A percentile compares a stretch with the other conserved stretches of the same genome.
Evolutionary conservation across 768 basidiomycete species (phyloP).

Genomic region (Saitozyma sp.): DNA sequence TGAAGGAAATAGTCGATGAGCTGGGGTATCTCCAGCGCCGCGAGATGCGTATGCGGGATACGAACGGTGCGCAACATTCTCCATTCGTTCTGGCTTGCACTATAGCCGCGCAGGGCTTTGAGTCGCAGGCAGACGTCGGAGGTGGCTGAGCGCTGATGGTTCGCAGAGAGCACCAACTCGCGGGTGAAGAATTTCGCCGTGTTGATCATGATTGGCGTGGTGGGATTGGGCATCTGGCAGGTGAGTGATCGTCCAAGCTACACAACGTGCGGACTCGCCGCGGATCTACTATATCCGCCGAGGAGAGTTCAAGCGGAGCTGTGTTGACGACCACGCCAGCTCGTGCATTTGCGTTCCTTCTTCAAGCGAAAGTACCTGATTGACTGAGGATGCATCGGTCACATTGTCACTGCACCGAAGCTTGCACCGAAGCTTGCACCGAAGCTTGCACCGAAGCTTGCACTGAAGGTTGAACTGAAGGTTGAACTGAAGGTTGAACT

Average conservation of each 20-base stretch:
- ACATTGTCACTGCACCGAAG: too few relatives aligned
- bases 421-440: too few relatives aligned
- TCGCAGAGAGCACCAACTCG: slow-evolving; percentile 79
- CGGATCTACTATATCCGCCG: neutral
- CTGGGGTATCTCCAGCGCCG: slow-evolving; percentile 83
- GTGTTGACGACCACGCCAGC: slow-evolving; percentile 44
- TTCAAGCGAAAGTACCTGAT: slow-evolving; percentile 74
- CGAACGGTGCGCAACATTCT: slow-evolving; percentile 84
- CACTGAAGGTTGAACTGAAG: too few relatives aligned
- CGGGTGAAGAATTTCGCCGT: slow-evolving; percentile 92
- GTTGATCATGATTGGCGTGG: slow-evolving; percentile 76
- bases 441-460: too few relatives aligned
- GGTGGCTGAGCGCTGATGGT: neutral
- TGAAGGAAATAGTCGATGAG: slow-evolving; percentile 93
- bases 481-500: too few relatives aligned
- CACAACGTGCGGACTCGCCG: neutral
- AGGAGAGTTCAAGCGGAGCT: neutral
- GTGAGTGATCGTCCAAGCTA: slow-evolving; percentile 24
- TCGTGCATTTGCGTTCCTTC: slow-evolving; percentile 88
- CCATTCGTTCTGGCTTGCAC: neutral
- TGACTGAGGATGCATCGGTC: slow-evolving; percentile 32
- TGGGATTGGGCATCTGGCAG: slow-evolving; percentile 87
- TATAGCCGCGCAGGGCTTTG: too few relatives aligned
- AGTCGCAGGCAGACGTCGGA: neutral
- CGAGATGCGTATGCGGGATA: slow-evolving; percentile 82